A percentile compares a stretch with the other conserved stretches of the same genome.
Conservation (phyloP, 441 rosid species). For the Dalechampia spathulata region DNA sequence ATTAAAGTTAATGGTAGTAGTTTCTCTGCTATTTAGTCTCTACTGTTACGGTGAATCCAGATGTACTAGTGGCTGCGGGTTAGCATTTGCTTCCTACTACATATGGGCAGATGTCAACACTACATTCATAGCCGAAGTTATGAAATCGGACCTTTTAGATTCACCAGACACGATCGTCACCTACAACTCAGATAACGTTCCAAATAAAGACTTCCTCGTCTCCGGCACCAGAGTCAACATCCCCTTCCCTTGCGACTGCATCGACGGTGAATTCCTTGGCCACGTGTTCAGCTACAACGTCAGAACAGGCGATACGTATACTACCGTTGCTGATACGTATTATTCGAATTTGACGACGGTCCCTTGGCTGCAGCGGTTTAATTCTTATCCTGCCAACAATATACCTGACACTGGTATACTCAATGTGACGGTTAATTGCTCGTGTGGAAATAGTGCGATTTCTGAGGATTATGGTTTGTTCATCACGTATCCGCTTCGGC, state of each 20-base stretch:
- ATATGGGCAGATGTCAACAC: constrained; percentile 25
- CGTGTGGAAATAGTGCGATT: constrained; percentile 36
- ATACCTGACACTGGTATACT: constrained; percentile 37
- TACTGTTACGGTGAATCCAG: no score
- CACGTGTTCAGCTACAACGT: constrained; percentile 31
- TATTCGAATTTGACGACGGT: constrained; percentile 43
- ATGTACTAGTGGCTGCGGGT: constrained; percentile 32
- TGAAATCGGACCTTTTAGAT: constrained; percentile 17
- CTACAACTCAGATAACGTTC: constrained; percentile 25
- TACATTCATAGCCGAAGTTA: constrained; percentile 27
- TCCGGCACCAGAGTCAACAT: constrained; percentile 25
- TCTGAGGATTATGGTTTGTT: constrained; percentile 52
- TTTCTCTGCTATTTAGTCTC: no score
- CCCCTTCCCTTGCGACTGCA: constrained; percentile 59
- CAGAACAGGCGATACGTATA: constrained; percentile 24
- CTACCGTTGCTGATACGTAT: constrained; percentile 13
- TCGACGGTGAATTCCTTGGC: constrained; percentile 31
- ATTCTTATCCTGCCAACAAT: constrained; percentile 15
- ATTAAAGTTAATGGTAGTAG: no score
- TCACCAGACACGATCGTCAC: constrained; percentile 16
- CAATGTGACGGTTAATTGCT: constrained; percentile 57
- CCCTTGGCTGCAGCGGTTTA: constrained; percentile 22
- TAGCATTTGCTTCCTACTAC: constrained; percentile 61
- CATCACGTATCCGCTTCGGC: constrained; percentile 46
- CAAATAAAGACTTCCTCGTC: constrained; percentile 25